Evolutionary conservation across 2,329 filamentous ascomycete species (phyloP).

Genomic region (Rugonectria rugulosa): DNA sequence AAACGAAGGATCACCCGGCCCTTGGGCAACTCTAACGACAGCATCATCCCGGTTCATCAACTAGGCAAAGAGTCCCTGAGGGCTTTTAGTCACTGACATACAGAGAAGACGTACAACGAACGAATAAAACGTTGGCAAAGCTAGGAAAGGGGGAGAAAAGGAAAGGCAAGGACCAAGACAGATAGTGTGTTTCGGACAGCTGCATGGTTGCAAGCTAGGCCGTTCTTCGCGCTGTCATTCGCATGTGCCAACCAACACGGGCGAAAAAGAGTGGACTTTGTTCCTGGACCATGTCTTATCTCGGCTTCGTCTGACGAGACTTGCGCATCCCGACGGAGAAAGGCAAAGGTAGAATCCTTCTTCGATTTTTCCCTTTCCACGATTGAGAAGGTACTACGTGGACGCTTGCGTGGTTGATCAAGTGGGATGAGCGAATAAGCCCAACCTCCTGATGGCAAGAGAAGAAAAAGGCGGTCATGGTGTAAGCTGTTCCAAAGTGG

Average conservation of each 20-base stretch:
- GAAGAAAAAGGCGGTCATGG: neutral
- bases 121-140: too few species aligned
- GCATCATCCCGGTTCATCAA: neutral
- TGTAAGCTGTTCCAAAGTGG: neutral
- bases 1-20: neutral
- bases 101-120: too few species aligned
- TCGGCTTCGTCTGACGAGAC: too few species aligned
- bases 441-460: neutral
- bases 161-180: neutral
- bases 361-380: too few species aligned
- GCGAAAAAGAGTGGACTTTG: neutral
- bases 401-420: neutral
- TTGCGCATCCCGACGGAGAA: too few species aligned
- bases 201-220: neutral
- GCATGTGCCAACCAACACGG: neutral
- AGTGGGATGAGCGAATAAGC: neutral
- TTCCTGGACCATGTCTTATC: too few species aligned
- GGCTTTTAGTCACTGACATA: neutral
- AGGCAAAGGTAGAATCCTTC: too few species aligned
- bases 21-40: neutral
- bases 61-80: neutral
- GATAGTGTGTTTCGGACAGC: neutral
- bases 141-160: neutral
- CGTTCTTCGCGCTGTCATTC: neutral
- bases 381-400: too few species aligned